Evolutionary conservation across 208 protist species (phyloP), one percentile per base, ranked within the genome.

Genomic region (Novymonas esmeraldas): DNA sequence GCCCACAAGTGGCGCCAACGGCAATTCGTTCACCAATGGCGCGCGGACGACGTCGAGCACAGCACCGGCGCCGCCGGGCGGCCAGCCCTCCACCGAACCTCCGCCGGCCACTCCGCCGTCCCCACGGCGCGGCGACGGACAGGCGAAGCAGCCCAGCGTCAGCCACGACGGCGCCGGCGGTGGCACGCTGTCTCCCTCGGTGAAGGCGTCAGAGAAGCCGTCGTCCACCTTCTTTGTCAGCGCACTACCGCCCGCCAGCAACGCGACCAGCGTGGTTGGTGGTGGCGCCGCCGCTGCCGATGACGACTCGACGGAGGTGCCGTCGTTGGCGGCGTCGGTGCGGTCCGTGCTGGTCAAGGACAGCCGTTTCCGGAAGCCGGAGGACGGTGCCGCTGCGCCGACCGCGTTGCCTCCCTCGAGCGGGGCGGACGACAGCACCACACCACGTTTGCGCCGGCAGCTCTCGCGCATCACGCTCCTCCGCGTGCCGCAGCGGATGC

Each of bases 301-400:
- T 29, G 5, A 50, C 7, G 50, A 62, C 7, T 7, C 39, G 20
- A 29, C 20, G n/a, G n/a, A n/a, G n/a, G n/a, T n/a, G n/a, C n/a
- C n/a, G n/a, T n/a, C n/a, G n/a, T n/a, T n/a, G n/a, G n/a, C n/a
- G n/a, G 4, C 39, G 26, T 58, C 63, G 13, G 20, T 61, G 46
- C 49, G 46, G 13, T 76, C 75, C n/a, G 50, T 73, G 54, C 70
- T 81, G 10, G 58, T 77, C 3, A 72, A 70, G 44, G 70, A 77
- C 50, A 77, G 76, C 62, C 72, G 26, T 46, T 75, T 73, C 54
- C 64, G 70, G 39, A 38, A 34, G 20, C 29, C 34, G 11, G 62
- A 68, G 14, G 63, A 61, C 14, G 28, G 39, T 24, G 22, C 11
- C 46, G 26, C 36, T 1, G 46, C 28, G 44, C 18, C 18, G 3